Conservation (phyloP, 2,329 filamentous ascomycete genomes). For the Aspergillus felis region DNA sequence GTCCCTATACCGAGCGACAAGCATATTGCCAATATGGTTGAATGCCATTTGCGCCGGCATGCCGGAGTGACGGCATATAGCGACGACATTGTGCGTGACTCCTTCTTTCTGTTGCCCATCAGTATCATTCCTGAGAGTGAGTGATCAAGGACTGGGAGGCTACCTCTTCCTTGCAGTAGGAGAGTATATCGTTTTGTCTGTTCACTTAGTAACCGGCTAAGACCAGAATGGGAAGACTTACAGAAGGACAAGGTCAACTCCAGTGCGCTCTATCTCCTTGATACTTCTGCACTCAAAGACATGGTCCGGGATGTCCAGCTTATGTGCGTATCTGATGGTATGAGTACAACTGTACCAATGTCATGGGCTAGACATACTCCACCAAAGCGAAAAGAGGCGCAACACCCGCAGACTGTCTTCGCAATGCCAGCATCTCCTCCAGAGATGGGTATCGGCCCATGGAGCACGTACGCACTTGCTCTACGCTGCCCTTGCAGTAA, state of each 20-base stretch:
- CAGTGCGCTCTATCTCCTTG: conserved; percentile 16
- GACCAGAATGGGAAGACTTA: conserved; percentile 3
- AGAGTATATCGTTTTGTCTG: conserved; percentile 25
- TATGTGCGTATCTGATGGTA: conserved; percentile 13
- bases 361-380: conserved; percentile 12
- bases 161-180: conserved; percentile 24
- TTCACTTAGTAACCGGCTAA: background rate
- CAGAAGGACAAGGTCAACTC: conserved; percentile 17
- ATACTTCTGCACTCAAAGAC: conserved; percentile 17
- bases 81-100: conserved; percentile 19
- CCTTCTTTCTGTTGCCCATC: conserved; percentile 12
- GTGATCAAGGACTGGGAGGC: background rate
- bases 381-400: conserved; percentile 18
- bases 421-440: conserved; percentile 13
- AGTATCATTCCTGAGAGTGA: background rate
- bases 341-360: background rate
- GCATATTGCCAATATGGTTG: conserved; percentile 16
- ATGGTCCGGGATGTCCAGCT: conserved; percentile 13
- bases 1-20: conserved; percentile 17
- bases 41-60: conserved; percentile 21
- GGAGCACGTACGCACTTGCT: conserved; percentile 14
- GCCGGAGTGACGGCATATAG: conserved; percentile 13
- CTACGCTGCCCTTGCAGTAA: conserved; percentile 15
- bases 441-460: conserved; percentile 9
- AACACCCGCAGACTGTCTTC: conserved; percentile 17